These are phyloP conservation scores for Ceratocystiopsis sp. DNA, from an alignment of 2,329 filamentous ascomycete genomes.

Conservation along the genomic window DNA sequence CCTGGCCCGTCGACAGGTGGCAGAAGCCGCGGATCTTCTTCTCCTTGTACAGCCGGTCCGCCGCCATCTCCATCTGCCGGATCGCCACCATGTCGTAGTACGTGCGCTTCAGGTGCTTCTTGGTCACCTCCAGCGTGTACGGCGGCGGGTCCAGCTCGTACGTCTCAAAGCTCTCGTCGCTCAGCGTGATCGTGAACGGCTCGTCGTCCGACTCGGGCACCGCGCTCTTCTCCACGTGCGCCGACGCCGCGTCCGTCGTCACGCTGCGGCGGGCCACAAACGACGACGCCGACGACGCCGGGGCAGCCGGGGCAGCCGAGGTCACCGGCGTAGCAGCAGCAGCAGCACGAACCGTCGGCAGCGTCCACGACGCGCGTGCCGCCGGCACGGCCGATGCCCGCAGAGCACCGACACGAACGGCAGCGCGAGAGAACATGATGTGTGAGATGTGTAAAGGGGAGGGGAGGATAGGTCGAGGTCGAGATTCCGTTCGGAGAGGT, in stretches of 20 bases:
- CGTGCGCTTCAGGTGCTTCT: slow-evolving; percentile 97
- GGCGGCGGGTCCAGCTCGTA: slow-evolving; percentile 95
- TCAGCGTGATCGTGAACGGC: slow-evolving; percentile 80
- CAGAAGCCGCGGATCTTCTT: slow-evolving; percentile 99
- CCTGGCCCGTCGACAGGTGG: slow-evolving; percentile 93
- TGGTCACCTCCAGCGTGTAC: slow-evolving; percentile 85
- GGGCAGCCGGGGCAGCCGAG: background rate
- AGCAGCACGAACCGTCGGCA: too few relatives aligned
- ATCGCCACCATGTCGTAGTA: slow-evolving; percentile 95
- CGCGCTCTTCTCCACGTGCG: slow-evolving; percentile 66
- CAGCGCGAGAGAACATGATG: slow-evolving; percentile 59
- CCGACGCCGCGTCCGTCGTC: slow-evolving; percentile 87
- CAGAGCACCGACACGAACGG: slow-evolving; percentile 35
- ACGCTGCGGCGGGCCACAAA: slow-evolving; percentile 50
- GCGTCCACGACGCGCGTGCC: too few relatives aligned
- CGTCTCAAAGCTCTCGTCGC: slow-evolving; percentile 98
- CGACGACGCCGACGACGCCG: slow-evolving; percentile 17
- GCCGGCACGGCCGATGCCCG: background rate
- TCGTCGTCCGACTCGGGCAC: slow-evolving; percentile 75
- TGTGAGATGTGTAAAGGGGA: slow-evolving; percentile 5
- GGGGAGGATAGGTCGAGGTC: background rate
- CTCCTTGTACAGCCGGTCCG: slow-evolving; percentile 98
- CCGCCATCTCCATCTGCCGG: slow-evolving; percentile 98
- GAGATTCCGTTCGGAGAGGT: too few relatives aligned
- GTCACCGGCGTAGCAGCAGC: too few relatives aligned